Base-by-base conservation (phyloP, 2,329 filamentous ascomycete genomes). In the Fusarium heterosporum region DNA sequence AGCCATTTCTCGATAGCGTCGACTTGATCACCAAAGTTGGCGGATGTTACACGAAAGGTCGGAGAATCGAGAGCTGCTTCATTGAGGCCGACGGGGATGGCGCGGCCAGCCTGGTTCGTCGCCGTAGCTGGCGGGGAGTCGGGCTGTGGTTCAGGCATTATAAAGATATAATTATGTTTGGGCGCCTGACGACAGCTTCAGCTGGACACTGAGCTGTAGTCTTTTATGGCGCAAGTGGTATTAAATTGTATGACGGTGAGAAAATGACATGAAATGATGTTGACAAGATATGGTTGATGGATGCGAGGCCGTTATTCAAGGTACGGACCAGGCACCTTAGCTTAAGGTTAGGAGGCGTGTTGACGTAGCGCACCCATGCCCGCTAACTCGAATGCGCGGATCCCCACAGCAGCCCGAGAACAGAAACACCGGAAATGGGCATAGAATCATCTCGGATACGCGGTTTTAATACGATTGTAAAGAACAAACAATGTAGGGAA, bases 21-120 rank as follows among this genome's bases (percentile, higher is more conserved):
- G 73, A 97, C 88, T 81, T 99, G 95, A 69, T 98, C 96, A 66
- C 89, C 86, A 76, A 97, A 97, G 80, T 97, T 93, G 45, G 91
- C 82, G 40, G 93, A 88, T 22, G 92, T 92, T 45, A 94, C 93
- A 68, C 96, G 93, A 78, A 98, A 98, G 34, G 94, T 96, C 26
- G 96, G 96, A 38, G 94, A 97, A 80, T 99, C 96, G 81, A 98
- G 91, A 19, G 93, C 92, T 49, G 96, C 96, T 85, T 99, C 96
- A 81, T 95, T 96, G 72, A 98, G 86, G 63, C 90, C 89, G 34
- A 98, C 94, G 42, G 96, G 93, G 58, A 88, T 83, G 64, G 67
- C 64, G 62, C 65, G 66, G 69, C 60, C 70, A 50, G 71, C 55
- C 36, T 70, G 60, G 65, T 57, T 61, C 41, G 68, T 55, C 36